Evolutionary conservation across 176 grass and related monocot genomes (phyloP), one percentile per base, ranked within the genome.

Genomic region (Lolium rigidum): DNA sequence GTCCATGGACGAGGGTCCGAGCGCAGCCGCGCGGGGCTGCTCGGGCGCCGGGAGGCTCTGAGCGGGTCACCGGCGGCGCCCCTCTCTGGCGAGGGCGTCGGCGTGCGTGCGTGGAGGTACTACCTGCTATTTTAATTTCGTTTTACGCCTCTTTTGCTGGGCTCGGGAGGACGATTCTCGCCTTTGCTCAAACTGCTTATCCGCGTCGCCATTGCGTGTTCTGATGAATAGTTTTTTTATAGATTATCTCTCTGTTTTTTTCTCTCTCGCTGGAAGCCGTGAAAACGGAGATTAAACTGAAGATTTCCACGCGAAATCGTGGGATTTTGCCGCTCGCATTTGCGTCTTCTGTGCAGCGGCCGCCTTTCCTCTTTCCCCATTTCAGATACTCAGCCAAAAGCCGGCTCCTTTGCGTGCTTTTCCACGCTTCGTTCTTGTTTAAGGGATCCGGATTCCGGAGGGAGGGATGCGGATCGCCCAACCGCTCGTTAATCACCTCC

Each of bases 341-440:
- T 94, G 84, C 80, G 68, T 84, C 78, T 48, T 92, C 76, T 51
- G 82, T 51, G 82, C 50, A 14, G 79, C 87, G 10, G 65, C 84
- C 78, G 37, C 39, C 65, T 83, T n/a, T 38, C 15, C 60, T 18
- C 83, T 86, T 65, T 16, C 14, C 80, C 80, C 80, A 35, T 50
- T 63, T 71, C 70, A 80, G 88, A 82, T 81, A 87, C 83, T 62
- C 62, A 80, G 74, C 60, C 86, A 82, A 91, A 98, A 95, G 91
- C 73, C 57, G 80, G 14, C 88, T 84, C 78, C 90, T 95, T 92
- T 92, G 79, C 83, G 60, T 91, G 83, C 85, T 92, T 94, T 98
- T 58, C 69, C 67, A 81, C 77, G 77, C 49, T 72, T 86, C 81
- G 75, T 88, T 90, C 65, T 88, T 85, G 31, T 35, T 35, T 79